A percentile compares a stretch with the other conserved stretches of the same genome.
These are phyloP conservation scores for Arabidopsis lyrata DNA, from an alignment of 441 rosid species.

Conservation along the genomic window DNA sequence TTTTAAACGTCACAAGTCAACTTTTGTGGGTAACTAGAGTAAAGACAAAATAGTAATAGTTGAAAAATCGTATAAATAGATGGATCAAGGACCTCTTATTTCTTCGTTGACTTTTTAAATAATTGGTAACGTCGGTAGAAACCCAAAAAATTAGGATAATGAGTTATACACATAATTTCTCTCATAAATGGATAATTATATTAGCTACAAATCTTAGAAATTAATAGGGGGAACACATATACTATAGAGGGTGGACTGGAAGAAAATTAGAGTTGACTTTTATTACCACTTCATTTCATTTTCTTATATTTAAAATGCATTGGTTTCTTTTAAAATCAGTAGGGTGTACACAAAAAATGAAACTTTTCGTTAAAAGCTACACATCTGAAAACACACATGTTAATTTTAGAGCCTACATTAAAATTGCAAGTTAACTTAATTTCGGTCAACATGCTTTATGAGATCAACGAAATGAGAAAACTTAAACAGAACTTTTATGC, in stretches of 20 bases:
- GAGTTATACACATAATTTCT: neutral
- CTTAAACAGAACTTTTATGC: neutral
- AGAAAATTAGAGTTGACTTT: slow-evolving; percentile 31
- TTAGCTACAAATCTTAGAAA: neutral
- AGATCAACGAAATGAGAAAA: slow-evolving; percentile 7
- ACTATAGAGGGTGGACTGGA: neutral
- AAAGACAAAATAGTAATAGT: slow-evolving; percentile 28
- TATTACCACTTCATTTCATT: neutral
- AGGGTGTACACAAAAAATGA: neutral
- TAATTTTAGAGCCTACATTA: neutral
- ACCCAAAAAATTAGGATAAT: neutral
- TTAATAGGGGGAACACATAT: neutral
- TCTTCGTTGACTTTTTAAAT: slow-evolving; percentile 17
- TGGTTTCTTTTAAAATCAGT: neutral
- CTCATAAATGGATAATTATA: neutral
- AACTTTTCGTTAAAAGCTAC: neutral
- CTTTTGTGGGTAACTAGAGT: slow-evolving; percentile 25
- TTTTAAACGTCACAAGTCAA: slow-evolving; percentile 31
- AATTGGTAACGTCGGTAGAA: neutral
- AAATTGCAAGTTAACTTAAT: neutral
- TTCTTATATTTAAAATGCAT: neutral
- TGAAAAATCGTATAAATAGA: slow-evolving; percentile 5
- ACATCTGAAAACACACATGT: neutral
- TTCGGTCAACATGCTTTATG: neutral
- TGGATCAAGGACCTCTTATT: neutral